Percentiles rank a stretch among this genome's conserved stretches.
Conservation (phyloP, 495 filamentous ascomycete species). For the Penicillium bialowiezense region DNA sequence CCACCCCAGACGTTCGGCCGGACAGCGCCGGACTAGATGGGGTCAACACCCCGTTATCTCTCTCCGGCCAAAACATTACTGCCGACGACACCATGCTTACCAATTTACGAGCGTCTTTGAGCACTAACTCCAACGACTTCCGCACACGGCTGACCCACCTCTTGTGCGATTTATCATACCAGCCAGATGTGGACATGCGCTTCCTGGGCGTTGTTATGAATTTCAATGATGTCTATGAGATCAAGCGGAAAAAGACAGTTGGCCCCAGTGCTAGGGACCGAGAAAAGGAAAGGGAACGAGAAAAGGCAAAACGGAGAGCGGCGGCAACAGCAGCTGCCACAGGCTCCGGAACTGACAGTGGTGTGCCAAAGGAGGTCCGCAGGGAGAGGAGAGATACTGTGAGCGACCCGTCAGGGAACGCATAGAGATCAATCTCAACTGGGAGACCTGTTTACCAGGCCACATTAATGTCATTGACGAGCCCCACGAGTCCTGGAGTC, state of each 20-base stretch:
- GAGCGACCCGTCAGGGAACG: conserved; percentile 3
- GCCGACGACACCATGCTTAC: conserved; percentile 69
- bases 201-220: conserved; percentile 97
- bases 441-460: background rate
- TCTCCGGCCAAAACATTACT: conserved; percentile 29
- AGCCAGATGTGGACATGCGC: conserved; percentile 92
- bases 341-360: conserved; percentile 7
- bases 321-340: conserved; percentile 19
- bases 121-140: conserved; percentile 71
- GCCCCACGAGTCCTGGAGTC: background rate
- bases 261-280: conserved; percentile 32
- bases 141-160: conserved; percentile 70
- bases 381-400: conserved; percentile 21
- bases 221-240: conserved; percentile 95
- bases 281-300: conserved; percentile 29
- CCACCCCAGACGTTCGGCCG: conserved; percentile 30
- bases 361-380: conserved; percentile 16
- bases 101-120: conserved; percentile 68
- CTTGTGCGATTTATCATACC: conserved; percentile 85
- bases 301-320: conserved; percentile 29
- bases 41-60: conserved; percentile 31
- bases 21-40: conserved; percentile 26
- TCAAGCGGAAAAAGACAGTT: conserved; percentile 51
- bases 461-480: conserved; percentile 11
- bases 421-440: background rate